A percentile compares a stretch with the other conserved stretches of the same genome.
Conservation (phyloP, 1,139 yeast genomes). For the Diutina pseudorugosa region DNA sequence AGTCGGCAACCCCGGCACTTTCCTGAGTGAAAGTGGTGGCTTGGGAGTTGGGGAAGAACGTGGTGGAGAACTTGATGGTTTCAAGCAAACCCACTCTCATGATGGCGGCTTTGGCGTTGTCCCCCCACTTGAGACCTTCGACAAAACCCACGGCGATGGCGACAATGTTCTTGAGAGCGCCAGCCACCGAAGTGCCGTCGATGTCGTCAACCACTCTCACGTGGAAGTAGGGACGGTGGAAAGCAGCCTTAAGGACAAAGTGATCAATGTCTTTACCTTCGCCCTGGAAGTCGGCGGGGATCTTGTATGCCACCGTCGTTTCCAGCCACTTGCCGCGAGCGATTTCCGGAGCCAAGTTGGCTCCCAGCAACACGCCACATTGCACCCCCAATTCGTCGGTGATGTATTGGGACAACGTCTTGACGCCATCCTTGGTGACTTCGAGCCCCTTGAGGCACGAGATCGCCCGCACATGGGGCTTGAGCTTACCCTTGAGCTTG, state of each 20-base stretch:
- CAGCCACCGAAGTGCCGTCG: slow-evolving; percentile 89
- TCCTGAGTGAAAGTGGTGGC: slow-evolving; percentile 80
- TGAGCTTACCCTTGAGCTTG: slow-evolving; percentile 66
- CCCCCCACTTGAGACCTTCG: slow-evolving; percentile 97
- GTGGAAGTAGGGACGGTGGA: slow-evolving; percentile 95
- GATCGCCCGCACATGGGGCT: slow-evolving; percentile 64
- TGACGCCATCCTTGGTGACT: slow-evolving; percentile 69
- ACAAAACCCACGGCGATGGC: slow-evolving; percentile 93
- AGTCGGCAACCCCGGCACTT: slow-evolving; percentile 93
- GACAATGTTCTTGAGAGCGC: slow-evolving; percentile 88
- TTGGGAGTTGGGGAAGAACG: slow-evolving; percentile 22
- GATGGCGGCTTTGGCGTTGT: slow-evolving; percentile 90
- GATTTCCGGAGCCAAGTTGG: slow-evolving; percentile 90
- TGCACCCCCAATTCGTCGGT: slow-evolving; percentile 66
- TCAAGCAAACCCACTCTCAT: slow-evolving; percentile 90
- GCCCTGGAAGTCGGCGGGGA: slow-evolving; percentile 62
- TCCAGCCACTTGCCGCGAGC: slow-evolving; percentile 91
- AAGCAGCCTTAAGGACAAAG: slow-evolving; percentile 52
- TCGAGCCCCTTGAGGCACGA: slow-evolving; percentile 91
- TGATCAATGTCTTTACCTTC: slow-evolving; percentile 65
- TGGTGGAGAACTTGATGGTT: slow-evolving; percentile 53
- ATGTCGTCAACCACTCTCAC: slow-evolving; percentile 82
- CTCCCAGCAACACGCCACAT: slow-evolving; percentile 93
- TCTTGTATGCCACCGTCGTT: slow-evolving; percentile 81
- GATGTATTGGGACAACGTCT: slow-evolving; percentile 63